A percentile compares a stretch with the other conserved stretches of the same genome.
Conservation (phyloP, 2,329 filamentous ascomycete species). For the Colletotrichum higginsianum region DNA sequence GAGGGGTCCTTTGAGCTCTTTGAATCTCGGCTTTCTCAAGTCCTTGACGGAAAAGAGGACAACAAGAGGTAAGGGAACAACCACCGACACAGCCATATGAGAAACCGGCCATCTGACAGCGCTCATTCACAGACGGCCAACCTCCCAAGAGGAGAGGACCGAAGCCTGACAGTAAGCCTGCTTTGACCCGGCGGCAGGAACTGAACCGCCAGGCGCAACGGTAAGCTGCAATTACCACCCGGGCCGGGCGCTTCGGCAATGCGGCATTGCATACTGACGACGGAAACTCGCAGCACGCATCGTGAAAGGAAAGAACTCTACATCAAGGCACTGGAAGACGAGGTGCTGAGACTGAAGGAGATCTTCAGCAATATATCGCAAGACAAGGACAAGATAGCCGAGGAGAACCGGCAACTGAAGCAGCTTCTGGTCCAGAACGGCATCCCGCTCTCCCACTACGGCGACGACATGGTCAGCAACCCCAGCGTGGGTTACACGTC, state of each 20-base stretch:
- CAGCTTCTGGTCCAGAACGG: conserved; percentile 69
- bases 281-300: conserved; percentile 79
- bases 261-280: conserved; percentile 38
- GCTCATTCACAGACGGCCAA: conserved; percentile 76
- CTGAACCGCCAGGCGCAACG: conserved; percentile 96
- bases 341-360: conserved; percentile 90
- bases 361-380: conserved; percentile 81
- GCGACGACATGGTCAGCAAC: conserved; percentile 63
- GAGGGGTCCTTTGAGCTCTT: conserved; percentile 57
- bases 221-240: conserved; percentile 63
- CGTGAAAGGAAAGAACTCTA: conserved; percentile 97
- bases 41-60: conserved; percentile 80
- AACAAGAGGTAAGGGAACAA: conserved; percentile 74
- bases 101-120: conserved; percentile 7
- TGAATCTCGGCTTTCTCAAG: conserved; percentile 76
- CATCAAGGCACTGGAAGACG: conserved; percentile 92
- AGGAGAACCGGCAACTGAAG: conserved; percentile 85
- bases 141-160: conserved; percentile 91
- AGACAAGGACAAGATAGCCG: conserved; percentile 81
- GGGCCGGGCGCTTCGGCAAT: neutral
- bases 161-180: conserved; percentile 96
- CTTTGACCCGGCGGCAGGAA: conserved; percentile 91
- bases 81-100: conserved; percentile 8
- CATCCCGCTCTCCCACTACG: conserved; percentile 54
- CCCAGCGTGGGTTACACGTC: conserved; percentile 64